A percentile compares a stretch with the other conserved stretches of the same genome.
Evolutionary conservation across 805 yeast genomes (phyloP).

Genomic region (Candida loeiensis): DNA sequence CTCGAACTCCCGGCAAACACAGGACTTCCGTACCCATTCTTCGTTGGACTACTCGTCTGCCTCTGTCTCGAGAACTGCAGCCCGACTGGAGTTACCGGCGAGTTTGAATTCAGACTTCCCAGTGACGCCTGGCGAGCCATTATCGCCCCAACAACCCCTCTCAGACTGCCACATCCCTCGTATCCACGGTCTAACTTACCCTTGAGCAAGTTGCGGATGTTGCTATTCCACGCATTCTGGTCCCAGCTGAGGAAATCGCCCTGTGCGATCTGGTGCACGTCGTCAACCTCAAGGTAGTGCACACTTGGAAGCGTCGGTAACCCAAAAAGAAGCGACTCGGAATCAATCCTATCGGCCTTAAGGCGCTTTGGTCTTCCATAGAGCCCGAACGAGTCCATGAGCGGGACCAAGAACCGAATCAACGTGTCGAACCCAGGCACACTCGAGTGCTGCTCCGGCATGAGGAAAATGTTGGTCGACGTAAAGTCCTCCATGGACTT

Average conservation of each 20-base stretch:
- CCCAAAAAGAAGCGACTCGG: conserved; percentile 40
- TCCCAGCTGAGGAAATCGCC: conserved; percentile 36
- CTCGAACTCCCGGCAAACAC: too few species aligned
- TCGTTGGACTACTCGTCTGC: background rate
- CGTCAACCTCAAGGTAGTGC: conserved; percentile 38
- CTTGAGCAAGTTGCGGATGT: conserved; percentile 29
- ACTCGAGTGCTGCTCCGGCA: conserved; percentile 43
- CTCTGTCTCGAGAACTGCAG: background rate
- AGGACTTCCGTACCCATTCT: background rate
- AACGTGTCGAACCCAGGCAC: conserved; percentile 50
- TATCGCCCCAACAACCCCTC: conserved; percentile 42
- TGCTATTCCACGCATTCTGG: conserved; percentile 31
- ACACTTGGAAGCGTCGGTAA: conserved; percentile 45
- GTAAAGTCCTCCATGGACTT: conserved; percentile 30
- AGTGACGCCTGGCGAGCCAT: conserved; percentile 6
- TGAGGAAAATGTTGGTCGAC: conserved; percentile 41
- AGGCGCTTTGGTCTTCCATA: conserved; percentile 44
- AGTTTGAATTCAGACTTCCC: conserved; percentile 6
- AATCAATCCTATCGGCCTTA: conserved; percentile 41
- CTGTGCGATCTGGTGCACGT: conserved; percentile 22
- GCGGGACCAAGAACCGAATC: conserved; percentile 40
- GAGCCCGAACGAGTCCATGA: conserved; percentile 41
- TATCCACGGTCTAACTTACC: conserved; percentile 48
- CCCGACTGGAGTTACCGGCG: conserved; percentile 6
- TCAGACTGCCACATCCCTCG: conserved; percentile 71